Percentiles rank a stretch among this genome's conserved stretches.
phyloP scores from a whole-genome alignment of 2,329 filamentous ascomycete genomes.

The Tolypocladium album region DNA sequence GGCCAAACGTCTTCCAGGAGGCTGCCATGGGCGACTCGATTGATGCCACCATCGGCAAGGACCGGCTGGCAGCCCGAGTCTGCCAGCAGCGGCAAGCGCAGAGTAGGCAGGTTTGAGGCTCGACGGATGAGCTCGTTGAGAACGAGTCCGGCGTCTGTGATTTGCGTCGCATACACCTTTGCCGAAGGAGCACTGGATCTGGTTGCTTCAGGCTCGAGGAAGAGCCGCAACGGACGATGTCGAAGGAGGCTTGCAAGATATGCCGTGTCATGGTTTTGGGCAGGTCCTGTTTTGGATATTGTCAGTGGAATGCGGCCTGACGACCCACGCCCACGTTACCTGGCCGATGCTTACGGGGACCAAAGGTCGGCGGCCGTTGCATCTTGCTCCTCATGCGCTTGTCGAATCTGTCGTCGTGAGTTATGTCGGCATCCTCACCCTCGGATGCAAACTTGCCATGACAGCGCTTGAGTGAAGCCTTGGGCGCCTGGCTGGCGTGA shows the following conservation, averaged over 20 bases:
- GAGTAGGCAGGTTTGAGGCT: conserved; percentile 5
- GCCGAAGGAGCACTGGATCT: background rate
- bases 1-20: conserved; percentile 18
- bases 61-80: background rate
- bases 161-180: background rate
- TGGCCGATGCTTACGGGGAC: background rate
- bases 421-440: background rate
- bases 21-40: conserved; percentile 9
- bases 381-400: background rate
- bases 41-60: background rate
- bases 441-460: background rate
- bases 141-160: conserved; percentile 7
- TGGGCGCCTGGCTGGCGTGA: background rate
- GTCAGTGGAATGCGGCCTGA: background rate
- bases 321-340: too few relatives aligned
- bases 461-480: background rate
- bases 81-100: conserved; percentile 5
- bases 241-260: conserved; percentile 7
- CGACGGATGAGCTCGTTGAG: conserved; percentile 4
- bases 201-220: conserved; percentile 1
- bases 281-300: background rate
- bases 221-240: conserved; percentile 5
- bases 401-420: background rate
- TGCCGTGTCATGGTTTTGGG: conserved; percentile 2
- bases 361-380: background rate